phyloP scores from a whole-genome alignment of 176 grass and related monocot species.

The Stipa capillata region DNA sequence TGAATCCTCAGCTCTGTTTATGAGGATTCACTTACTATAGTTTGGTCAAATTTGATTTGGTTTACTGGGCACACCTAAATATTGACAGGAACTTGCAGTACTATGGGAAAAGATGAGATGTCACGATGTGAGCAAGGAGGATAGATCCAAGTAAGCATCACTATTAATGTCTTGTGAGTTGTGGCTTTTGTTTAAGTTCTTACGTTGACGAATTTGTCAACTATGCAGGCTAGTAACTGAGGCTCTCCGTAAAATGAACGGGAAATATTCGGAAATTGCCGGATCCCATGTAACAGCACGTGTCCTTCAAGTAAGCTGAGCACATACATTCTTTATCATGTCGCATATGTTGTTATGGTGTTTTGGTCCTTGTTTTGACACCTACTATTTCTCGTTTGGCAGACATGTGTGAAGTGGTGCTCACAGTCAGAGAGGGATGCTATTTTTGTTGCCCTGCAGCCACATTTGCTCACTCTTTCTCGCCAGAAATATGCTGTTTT shows the following conservation, averaged over 20 bases:
- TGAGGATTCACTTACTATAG: background rate
- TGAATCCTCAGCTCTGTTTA: background rate
- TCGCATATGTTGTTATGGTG: background rate
- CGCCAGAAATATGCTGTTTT: constrained; percentile 80
- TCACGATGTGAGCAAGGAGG: constrained; percentile 47
- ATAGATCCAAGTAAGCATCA: constrained; percentile 68
- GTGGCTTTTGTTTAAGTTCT: background rate
- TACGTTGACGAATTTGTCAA: background rate
- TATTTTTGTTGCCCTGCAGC: constrained; percentile 57
- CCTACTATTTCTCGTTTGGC: background rate
- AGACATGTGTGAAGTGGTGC: constrained; percentile 93
- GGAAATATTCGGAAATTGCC: constrained; percentile 76
- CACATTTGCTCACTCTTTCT: constrained; percentile 64
- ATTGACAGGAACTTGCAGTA: constrained; percentile 58
- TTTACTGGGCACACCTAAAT: background rate
- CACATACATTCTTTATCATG: background rate
- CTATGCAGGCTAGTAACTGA: constrained; percentile 61
- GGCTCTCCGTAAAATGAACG: constrained; percentile 72
- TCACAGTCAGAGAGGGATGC: constrained; percentile 71
- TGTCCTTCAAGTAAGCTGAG: constrained; percentile 77
- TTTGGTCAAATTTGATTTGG: background rate
- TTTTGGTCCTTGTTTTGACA: background rate
- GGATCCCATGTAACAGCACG: constrained; percentile 76
- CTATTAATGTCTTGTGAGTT: background rate
- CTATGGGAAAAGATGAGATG: constrained; percentile 98